Evolutionary conservation across 768 basidiomycete genomes (phyloP), one percentile per base, ranked within the genome.

Genomic region (Pisolithus tinctorius): DNA sequence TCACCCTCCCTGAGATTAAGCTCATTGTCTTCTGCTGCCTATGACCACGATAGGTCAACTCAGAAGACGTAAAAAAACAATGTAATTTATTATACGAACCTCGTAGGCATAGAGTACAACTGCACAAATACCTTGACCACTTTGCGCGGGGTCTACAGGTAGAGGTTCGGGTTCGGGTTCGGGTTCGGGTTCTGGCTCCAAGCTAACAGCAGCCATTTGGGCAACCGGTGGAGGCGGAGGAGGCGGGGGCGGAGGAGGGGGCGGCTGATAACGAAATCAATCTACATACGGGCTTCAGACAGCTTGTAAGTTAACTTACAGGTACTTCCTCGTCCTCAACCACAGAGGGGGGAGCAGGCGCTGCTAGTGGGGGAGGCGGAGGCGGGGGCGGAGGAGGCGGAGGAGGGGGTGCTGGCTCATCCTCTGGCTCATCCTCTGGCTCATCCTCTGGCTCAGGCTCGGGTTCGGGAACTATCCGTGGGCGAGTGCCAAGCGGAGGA

Each of bases 1-100:
- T 94, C 90, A 42, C 91, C 90, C 65, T 95, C 93, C 1, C 71
- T 56, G 23, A 96, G 75, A 51, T 66, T 66, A 72, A 97, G 82
- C 63, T 97, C 94, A 60, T 93, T 93, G 54, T 92, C 88, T 68
- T 92, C 90, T 10, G 82, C 74, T 14, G 87, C 88, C 82, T 86
- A 50, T 14, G 11, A 30, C 23, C 13, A 23, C 7, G 45, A 17
- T 17, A 39, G 45, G 13, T 29, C 41, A 5, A 43, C 30, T 4
- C 20, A 42, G 34, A 47, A 10, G 26, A 38, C 34, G 31, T n/a
- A n/a, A 49, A 36, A 20, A 10, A 20, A 20, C 20, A 20, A 5
- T 9, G 14, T 31, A 4, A 27, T 20, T 20, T 20, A 47, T 51
- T 38, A 7, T 39, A 60, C 42, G 26, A 7, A 84, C 79, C 61